Base-by-base conservation (phyloP, 2,329 filamentous ascomycete species). In the Myriosclerotinia duriaeana region DNA sequence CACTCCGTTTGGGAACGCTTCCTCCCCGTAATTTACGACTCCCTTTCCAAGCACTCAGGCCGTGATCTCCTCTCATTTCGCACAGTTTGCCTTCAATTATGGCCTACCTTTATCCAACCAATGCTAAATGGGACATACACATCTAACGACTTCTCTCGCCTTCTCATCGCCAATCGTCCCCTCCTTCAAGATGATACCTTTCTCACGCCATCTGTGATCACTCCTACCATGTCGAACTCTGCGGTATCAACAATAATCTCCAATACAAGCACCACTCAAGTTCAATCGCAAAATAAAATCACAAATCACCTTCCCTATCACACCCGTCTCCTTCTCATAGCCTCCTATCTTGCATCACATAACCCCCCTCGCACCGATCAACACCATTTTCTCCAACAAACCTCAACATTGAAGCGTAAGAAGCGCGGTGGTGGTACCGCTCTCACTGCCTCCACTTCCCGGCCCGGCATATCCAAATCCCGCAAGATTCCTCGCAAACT, bases 41-140 rank as follows among this genome's bases (percentile, higher is more conserved):
- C 93, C 0, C 82, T 98, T 15, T 87, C 89, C 59, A 91, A 89
- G 70, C 87, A 92, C 56, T 92, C 92, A 3, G 90, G 90, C 0
- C 87, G 93, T 60, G 93, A 94, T 48, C 82, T 98, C 17, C 83
- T 89, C 1, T 85, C 86, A 14, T 93, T 97, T 71, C 83, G 82
- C 4, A 84, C 85, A 46, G 86, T 89, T 60, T 93, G 90, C 74
- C 78, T 85, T 59, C 85, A 88, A 53, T 84, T 98, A 26, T 99
- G 95, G 95, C 88, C 89, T 14, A 85, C 88, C 5, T 98, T 99
- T 77, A 88, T 91, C 0, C 84, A 86, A 8, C 94, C 94, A 0
- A 85, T 98, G 34, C 78, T 88, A 1, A 85, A 87, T 1, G 90
- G 90, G n/a, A 64, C 67, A 26, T 87, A 89, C 72, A 84, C 85